Evolutionary conservation across 148 eudicot genomes (phyloP), one percentile per base, ranked within the genome.

Genomic region (Rhododendron griersonianum): DNA sequence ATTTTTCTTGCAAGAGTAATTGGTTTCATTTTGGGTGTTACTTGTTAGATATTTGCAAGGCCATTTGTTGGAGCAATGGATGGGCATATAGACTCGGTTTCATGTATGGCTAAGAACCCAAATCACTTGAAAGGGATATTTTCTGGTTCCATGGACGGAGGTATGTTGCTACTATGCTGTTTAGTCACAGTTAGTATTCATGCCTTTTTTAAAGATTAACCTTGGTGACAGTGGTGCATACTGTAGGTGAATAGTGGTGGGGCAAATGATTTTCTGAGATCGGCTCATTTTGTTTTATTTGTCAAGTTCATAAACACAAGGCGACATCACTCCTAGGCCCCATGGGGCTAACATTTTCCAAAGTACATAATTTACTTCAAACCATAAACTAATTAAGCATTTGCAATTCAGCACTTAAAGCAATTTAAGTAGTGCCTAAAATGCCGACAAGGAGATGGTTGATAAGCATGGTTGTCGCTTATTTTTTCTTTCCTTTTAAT

Each of bases 71-170:
- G 95, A 81, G 99, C 98, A 11, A 91, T 97, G 98, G 98, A 97
- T 84, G 98, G 95, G 77, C 99, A 96, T 84, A 86, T 89, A 14
- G 98, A 95, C 55, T 90, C 98, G 0, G 87, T 97, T 84, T 94
- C 98, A 4, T 94, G 96, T 87, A 95, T 97, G 98, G 98, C 99
- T 0, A 97, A 95, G 91, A 95, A 95, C 87, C 96, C 98, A 0
- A 90, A 80, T 87, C 89, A 94, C 85, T 91, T 97, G 87, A 97
- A 93, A 87, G 94, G 95, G 37, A 67, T 97, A 37, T 97, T 97
- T 92, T 95, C 99, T 10, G 99, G 98, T 55, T 95, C 98, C 39
- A 91, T 92, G 94, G 98, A 97, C 76, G 99, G 99, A 93, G 99
- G 99, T 96, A 92, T 37, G 5, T 81, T 81, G 28, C 44, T 41